Conservation (phyloP, 441 rosid species). For the Arabidopsis hybrid region DNA sequence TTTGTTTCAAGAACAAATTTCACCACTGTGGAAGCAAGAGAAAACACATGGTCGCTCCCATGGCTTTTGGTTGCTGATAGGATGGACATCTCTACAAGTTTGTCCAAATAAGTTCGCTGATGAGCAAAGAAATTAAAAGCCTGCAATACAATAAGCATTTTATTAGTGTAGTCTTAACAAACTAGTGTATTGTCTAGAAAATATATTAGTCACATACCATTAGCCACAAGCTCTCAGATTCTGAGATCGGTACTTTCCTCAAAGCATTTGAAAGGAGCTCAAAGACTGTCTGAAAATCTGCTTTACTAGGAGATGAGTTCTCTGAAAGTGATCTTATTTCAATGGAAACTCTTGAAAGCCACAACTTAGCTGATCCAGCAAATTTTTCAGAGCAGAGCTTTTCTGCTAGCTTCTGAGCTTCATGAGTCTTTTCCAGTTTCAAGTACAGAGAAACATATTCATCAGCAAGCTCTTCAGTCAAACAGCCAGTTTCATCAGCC, state of each 20-base stretch:
- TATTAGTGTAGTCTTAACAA: neutral
- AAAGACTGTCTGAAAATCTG: slow-evolving; percentile 57
- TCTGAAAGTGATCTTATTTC: slow-evolving; percentile 57
- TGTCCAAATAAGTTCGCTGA: slow-evolving; percentile 58
- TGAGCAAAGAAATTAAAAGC: slow-evolving; percentile 64
- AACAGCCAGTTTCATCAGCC: slow-evolving; percentile 66
- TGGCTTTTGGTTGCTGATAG: slow-evolving; percentile 60
- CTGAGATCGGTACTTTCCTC: slow-evolving; percentile 54
- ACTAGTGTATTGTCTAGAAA: neutral
- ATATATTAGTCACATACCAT: slow-evolving; percentile 56
- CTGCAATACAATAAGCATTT: slow-evolving; percentile 47
- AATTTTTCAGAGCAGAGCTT: slow-evolving; percentile 64
- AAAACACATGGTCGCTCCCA: slow-evolving; percentile 63
- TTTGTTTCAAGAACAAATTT: slow-evolving; percentile 67
- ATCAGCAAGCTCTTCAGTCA: slow-evolving; percentile 76
- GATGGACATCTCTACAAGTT: slow-evolving; percentile 75
- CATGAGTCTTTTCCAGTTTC: slow-evolving; percentile 65
- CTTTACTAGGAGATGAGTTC: slow-evolving; percentile 49
- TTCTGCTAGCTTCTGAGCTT: slow-evolving; percentile 67
- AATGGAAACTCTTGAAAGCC: slow-evolving; percentile 65
- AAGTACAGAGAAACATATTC: slow-evolving; percentile 65
- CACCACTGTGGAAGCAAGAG: slow-evolving; percentile 63
- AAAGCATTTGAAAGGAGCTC: slow-evolving; percentile 58
- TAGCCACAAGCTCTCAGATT: slow-evolving; percentile 83
- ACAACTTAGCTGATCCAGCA: slow-evolving; percentile 61